Conservation (phyloP, 2,329 filamentous ascomycete species). For the Exophiala calicioides region DNA sequence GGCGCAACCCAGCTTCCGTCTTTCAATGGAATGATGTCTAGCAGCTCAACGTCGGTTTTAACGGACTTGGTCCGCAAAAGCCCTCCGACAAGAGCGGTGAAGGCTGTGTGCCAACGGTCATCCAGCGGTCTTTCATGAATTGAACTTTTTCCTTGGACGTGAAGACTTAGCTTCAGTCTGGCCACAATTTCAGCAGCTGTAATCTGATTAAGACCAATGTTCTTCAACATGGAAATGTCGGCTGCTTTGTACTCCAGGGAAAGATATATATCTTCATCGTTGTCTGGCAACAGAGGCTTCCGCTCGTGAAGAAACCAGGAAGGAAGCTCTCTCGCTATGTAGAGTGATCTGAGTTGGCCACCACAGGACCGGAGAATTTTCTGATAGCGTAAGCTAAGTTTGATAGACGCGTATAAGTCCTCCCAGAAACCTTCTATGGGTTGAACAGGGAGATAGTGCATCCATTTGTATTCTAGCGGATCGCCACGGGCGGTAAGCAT, state of each 20-base stretch:
- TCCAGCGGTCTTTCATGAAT: constrained; percentile 12
- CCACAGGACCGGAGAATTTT: constrained; percentile 5
- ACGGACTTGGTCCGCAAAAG: constrained; percentile 3
- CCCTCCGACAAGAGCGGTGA: constrained; percentile 9
- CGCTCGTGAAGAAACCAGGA: constrained; percentile 13
- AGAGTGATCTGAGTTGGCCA: constrained; percentile 3
- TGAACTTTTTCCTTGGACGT: constrained; percentile 1
- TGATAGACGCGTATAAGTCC: constrained; percentile 3
- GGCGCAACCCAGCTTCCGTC: constrained; percentile 9
- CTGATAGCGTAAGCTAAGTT: not conserved
- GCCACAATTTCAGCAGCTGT: constrained; percentile 7
- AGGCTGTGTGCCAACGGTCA: constrained; percentile 18
- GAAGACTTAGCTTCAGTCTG: constrained; percentile 8
- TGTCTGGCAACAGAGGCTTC: constrained; percentile 14
- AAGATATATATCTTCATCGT: constrained; percentile 12
- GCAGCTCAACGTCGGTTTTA: constrained; percentile 3
- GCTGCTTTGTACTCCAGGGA: constrained; percentile 9
- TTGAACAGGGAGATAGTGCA: constrained; percentile 17
- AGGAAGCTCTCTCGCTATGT: constrained; percentile 9
- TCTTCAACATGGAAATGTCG: constrained; percentile 8
- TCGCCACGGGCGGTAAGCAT: constrained; percentile 2
- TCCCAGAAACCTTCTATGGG: constrained; percentile 18
- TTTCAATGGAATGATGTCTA: constrained; percentile 14
- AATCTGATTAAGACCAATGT: constrained; percentile 11
- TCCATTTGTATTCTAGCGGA: constrained; percentile 14